Conservation (phyloP, 768 basidiomycete species). For the Rhizopogon vinicolor region DNA sequence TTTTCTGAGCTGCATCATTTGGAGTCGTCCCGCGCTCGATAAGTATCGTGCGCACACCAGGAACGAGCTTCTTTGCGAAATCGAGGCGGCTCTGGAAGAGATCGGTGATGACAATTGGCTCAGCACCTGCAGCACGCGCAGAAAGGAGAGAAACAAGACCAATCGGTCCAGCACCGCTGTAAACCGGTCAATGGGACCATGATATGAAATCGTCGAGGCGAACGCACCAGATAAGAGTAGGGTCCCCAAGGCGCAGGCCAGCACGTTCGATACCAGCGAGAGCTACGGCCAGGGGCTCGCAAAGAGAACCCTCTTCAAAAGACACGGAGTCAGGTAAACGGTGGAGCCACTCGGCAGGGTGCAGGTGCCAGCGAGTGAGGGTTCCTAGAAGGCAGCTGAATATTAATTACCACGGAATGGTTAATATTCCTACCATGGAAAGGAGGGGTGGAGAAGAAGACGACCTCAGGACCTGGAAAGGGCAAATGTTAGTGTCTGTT, state of each 20-base stretch:
- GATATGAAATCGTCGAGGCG: not conserved
- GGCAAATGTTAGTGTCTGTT: not conserved
- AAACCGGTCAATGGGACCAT: conserved; percentile 7
- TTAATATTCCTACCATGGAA: conserved; percentile 44
- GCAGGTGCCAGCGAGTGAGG: conserved; percentile 60
- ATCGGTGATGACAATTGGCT: conserved; percentile 67
- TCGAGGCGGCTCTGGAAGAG: conserved; percentile 61
- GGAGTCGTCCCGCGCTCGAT: conserved; percentile 42
- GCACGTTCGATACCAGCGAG: conserved; percentile 65
- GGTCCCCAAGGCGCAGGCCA: conserved; percentile 60
- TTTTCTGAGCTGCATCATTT: conserved; percentile 46
- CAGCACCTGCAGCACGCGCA: conserved; percentile 63
- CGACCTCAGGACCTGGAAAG: conserved; percentile 34
- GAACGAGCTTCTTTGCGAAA: conserved; percentile 59
- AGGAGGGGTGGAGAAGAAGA: conserved; percentile 70
- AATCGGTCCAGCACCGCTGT: conserved; percentile 64
- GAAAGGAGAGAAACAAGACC: conserved; percentile 59
- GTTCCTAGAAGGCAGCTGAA: conserved; percentile 37
- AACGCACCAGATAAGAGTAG: conserved; percentile 53
- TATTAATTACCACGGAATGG: not conserved
- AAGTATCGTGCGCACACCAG: conserved; percentile 52
- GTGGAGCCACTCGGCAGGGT: conserved; percentile 66
- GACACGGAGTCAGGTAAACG: conserved; percentile 56
- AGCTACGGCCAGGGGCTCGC: conserved; percentile 65
- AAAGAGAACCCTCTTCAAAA: conserved; percentile 65